Evolutionary conservation across 2,329 filamentous ascomycete species (phyloP).

Genomic region (Phaeophleospora eucalypticola): DNA sequence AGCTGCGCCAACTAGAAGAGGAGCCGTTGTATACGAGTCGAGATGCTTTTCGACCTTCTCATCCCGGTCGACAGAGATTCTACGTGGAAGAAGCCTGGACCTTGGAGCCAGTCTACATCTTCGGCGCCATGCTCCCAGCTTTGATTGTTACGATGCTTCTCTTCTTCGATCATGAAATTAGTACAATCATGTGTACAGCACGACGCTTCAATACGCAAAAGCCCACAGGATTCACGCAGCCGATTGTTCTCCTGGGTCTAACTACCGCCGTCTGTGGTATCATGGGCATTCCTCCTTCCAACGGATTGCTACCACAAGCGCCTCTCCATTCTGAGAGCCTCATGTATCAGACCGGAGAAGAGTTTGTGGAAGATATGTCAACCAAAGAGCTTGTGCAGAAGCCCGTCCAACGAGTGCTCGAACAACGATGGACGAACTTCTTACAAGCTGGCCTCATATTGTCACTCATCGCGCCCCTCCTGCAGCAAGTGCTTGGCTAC

Average conservation of each 20-base stretch:
- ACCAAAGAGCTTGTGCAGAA: too few relatives aligned
- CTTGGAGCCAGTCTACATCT: slow-evolving; percentile 56
- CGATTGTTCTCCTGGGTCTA: too few relatives aligned
- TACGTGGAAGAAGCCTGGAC: slow-evolving; percentile 64
- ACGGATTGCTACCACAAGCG: too few relatives aligned
- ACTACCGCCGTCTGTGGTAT: too few relatives aligned
- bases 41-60: slow-evolving; percentile 52
- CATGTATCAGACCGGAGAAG: too few relatives aligned
- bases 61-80: slow-evolving; percentile 52
- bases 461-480: slow-evolving; percentile 38
- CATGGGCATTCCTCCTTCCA: too few relatives aligned
- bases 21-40: slow-evolving; percentile 54
- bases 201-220: slow-evolving; percentile 57
- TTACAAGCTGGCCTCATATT: background rate
- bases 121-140: slow-evolving; percentile 59
- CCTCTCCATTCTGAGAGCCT: too few relatives aligned
- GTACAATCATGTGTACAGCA: slow-evolving; percentile 63
- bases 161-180: slow-evolving; percentile 67
- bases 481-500: slow-evolving; percentile 60
- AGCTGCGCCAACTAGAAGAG: slow-evolving; percentile 56
- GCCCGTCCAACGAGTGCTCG: too few relatives aligned
- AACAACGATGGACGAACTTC: too few relatives aligned
- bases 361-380: too few relatives aligned
- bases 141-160: slow-evolving; percentile 64
- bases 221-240: too few relatives aligned